Evolutionary conservation across 805 yeast genomes (phyloP), one percentile per base, ranked within the genome.

Genomic region (Priceomyces fermenticarens): DNA sequence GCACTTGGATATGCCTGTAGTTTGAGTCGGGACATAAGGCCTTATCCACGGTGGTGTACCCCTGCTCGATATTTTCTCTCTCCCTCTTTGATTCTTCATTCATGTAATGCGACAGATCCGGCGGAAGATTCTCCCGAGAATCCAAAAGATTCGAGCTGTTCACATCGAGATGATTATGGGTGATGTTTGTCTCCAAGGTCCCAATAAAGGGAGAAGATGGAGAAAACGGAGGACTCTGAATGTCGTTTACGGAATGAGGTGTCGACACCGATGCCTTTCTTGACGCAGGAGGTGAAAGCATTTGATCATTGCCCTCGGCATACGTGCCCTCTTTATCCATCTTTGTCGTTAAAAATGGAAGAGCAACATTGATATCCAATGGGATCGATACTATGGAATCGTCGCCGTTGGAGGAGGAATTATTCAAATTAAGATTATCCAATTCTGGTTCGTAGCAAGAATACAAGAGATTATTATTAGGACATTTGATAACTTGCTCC

Each of bases 1-100:
- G 72, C 12, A 84, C 70, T 48, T 74, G 78, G 34, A 85, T 71
- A 51, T 81, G 83, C 27, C 80, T 72, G 52, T 75, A 82, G 47
- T 83, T 78, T 11, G 76, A 67, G 52, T 85, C 89, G 1, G 90
- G 82, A 47, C 78, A 76, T 39, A 83, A 68, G 1, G 75, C 75
- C 35, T 63, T 58, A 0, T 62, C 40, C 2, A 62, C 53, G 1
- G 51, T 45, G 4, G 73, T 70, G 41, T 51, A 67, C 2, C 75
- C 75, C 13, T 53, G 55, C 30, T 56, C 62, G 15, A 61, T 55
- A 41, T 59, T 61, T 30, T 64, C 70, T 28, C 46, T 49, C 10
- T 41, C 45, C 30, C 45, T 42, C 31, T 31, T 30, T 2, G 46
- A 32, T n/a, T 58, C 60, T 25, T 63, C 65, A n/a, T 51, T 44